Conservation (phyloP, 495 filamentous ascomycete species). For the Penicillium lividum region DNA sequence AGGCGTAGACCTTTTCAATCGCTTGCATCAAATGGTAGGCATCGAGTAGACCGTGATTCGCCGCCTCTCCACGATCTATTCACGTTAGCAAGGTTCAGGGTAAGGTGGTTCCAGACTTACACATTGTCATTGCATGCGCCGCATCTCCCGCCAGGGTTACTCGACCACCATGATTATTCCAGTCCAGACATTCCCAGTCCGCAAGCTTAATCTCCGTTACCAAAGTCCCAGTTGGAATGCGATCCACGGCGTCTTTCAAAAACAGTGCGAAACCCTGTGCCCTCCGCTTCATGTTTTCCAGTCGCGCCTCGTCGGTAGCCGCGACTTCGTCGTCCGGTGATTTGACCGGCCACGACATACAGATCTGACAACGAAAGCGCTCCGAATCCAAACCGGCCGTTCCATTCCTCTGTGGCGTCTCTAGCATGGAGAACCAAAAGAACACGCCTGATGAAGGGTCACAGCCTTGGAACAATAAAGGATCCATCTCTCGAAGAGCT, state of each 20-base stretch:
- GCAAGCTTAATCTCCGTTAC: conserved; percentile 52
- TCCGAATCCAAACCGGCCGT: conserved; percentile 9
- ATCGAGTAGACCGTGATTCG: conserved; percentile 58
- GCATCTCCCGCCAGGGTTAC: conserved; percentile 61
- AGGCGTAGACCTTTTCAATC: conserved; percentile 20
- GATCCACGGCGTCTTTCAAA: conserved; percentile 43
- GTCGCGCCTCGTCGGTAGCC: conserved; percentile 32
- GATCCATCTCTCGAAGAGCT: conserved; percentile 52
- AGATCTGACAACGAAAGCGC: conserved; percentile 29
- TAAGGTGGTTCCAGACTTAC: conserved; percentile 29
- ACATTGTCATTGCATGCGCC: conserved; percentile 64
- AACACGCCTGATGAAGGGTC: conserved; percentile 55
- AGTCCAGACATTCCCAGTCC: conserved; percentile 49
- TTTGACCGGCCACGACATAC: conserved; percentile 36
- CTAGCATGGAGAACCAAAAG: conserved; percentile 52
- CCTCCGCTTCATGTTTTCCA: conserved; percentile 53
- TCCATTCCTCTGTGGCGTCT: conserved; percentile 29
- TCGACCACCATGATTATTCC: conserved; percentile 49
- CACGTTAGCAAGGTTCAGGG: neutral
- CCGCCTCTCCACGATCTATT: conserved; percentile 53
- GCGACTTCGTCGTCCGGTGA: conserved; percentile 35
- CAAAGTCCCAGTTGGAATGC: conserved; percentile 41
- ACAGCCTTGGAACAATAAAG: conserved; percentile 59
- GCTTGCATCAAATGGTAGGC: conserved; percentile 29
- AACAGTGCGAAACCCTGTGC: conserved; percentile 54